phyloP scores from a whole-genome alignment of 2,329 filamentous ascomycete species.

The Trichoderma sp. region DNA sequence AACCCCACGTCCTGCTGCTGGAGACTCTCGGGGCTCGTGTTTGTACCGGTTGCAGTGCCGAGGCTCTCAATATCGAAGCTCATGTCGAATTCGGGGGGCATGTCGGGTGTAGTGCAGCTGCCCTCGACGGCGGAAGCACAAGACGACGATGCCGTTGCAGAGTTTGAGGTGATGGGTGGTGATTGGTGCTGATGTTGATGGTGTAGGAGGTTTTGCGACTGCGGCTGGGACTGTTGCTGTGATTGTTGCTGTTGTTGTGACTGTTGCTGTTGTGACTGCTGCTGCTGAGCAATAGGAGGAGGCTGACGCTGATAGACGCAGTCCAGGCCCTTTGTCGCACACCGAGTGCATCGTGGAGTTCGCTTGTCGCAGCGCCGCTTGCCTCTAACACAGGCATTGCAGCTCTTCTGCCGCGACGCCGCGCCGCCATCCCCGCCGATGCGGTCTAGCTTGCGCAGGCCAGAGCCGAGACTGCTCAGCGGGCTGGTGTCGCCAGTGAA shows the following conservation, averaged over 20 bases:
- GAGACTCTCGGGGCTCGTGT: constrained; percentile 35
- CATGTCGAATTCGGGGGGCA: constrained; percentile 37
- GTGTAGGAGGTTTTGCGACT: neutral
- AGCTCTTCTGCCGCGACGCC: constrained; percentile 51
- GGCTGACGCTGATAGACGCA: constrained; percentile 43
- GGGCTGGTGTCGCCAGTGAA: neutral
- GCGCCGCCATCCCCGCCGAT: constrained; percentile 22
- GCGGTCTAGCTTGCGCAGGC: constrained; percentile 1
- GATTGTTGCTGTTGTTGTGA: constrained; percentile 24
- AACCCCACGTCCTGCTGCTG: constrained; percentile 24
- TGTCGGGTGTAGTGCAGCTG: constrained; percentile 24
- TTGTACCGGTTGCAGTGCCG: constrained; percentile 30
- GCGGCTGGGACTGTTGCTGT: constrained; percentile 33
- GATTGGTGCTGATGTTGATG: constrained; percentile 36
- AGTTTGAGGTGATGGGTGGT: constrained; percentile 21
- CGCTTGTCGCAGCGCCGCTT: constrained; percentile 50
- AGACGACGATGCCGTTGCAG: neutral
- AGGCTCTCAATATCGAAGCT: constrained; percentile 36
- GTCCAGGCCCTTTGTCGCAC: constrained; percentile 40
- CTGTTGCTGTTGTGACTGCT: constrained; percentile 5
- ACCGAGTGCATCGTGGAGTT: constrained; percentile 43
- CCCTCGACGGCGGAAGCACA: constrained; percentile 25
- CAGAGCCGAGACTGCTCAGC: neutral
- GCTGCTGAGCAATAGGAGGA: constrained; percentile 19
- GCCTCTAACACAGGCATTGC: constrained; percentile 47